Base-by-base conservation (phyloP, 192 early-diverging fungal species). In the Coemansia sp. region DNA sequence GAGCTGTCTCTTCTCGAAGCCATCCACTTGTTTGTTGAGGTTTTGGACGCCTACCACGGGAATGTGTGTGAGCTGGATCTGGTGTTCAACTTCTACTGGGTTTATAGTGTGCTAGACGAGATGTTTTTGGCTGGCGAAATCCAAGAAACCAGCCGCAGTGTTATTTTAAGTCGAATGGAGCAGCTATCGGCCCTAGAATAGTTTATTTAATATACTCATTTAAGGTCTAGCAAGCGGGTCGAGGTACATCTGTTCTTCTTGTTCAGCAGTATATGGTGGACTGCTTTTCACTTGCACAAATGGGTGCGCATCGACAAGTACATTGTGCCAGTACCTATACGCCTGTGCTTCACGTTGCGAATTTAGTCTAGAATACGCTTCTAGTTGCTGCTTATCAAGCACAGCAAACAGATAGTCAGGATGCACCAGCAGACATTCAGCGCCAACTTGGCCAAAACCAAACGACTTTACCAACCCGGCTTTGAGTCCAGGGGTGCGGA, bases 1-100 rank as follows among this genome's bases (percentile, higher is more conserved):
- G 95, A 98, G 65, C 78, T 99, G 16, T 86, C 90, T 1, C 91
- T 92, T 58, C 71, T 99, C 26, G 97, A 99, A 67, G 94, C 93
- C 0, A 98, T 99, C 37, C 97, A 99, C 65, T 89, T 99, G 59
- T 98, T 99, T 84, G 97, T 99, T 9, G 97, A 99, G 76, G 92
- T 99, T 0, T 74, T 99, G 33, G 97, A 99, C 71, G 83, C 92
- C 16, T 99, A 96, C 82, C 98, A 98, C 73, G 90, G 91, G 30
- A 99, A 98, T 50, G 97, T 99, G 5, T 98, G 94, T 67, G 96
- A 99, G 74, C 82, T 98, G 30, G 94, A 98, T 73, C 81, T 98
- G 40, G 94, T 99, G 12, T 97, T 99, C 71, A 96, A 99, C 80
- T 95, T 97, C 78, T 97, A 94, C 78, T 88, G 87, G 84, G 95